Base-by-base conservation (phyloP, 805 yeast species). In the Trichomonascus vanleenenianus region DNA sequence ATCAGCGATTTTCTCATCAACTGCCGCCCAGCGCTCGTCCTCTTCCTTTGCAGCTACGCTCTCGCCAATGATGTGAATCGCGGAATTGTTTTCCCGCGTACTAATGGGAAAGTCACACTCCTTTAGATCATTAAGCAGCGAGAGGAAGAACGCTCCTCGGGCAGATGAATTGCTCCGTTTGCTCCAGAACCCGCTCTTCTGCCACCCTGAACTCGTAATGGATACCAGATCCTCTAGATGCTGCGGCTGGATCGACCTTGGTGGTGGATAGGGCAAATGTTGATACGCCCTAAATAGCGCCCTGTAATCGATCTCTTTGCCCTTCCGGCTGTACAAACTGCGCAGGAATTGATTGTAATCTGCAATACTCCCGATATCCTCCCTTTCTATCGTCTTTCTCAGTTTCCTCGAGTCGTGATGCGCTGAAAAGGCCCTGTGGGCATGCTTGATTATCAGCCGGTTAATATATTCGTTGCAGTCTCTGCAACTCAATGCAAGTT, bases 211-310 rank as follows among this genome's bases (percentile, higher is more conserved):
- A 22, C 27, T 22, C 8, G 27, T 5, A 2, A 42, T 34, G 3
- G 45, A 27, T 25, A 68, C 19, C 5, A 67, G 47, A 9, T 52
- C 56, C 48, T 67, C 71, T 19, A 67, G 52, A 45, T 66, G 65
- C 8, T 41, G 48, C 1, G 58, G 49, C 3, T 51, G 47, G 15
- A 68, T 56, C 37, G 58, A 58, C 11, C 50, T 41, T 4, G 70
- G 66, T 30, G 60, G 60, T 10, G 67, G 68, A 15, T 48, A 37
- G 2, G 73, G 72, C 3, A 68, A 45, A 2, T 43, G 22, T 11
- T 54, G 34, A 48, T 64, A 65, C 2, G 56, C 56, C 1, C 47
- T 38, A 34, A 46, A 59, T 7, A 63, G 43, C n/a, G 37, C 27
- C 11, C 43, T 38, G 37, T 50, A 52, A 16, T 37, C 30, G 31